phyloP scores from a whole-genome alignment of 2,329 filamentous ascomycete species.

The Pestalotiopsis sp. region DNA sequence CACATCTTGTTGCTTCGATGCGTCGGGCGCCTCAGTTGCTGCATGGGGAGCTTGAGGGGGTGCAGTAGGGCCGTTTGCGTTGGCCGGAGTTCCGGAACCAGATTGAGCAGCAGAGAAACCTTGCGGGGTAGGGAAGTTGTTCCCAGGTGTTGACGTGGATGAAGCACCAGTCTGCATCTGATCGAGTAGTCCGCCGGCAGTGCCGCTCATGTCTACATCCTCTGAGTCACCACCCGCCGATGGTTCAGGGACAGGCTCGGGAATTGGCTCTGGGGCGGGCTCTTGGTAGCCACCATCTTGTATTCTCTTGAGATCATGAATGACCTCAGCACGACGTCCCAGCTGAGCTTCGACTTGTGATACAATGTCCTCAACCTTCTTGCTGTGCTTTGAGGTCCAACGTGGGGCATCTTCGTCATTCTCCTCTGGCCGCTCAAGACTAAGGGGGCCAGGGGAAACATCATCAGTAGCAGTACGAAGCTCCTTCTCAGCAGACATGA shows the following conservation, averaged over 20 bases:
- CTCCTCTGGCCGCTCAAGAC: slow-evolving; percentile 60
- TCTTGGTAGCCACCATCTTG: slow-evolving; percentile 80
- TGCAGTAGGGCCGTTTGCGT: slow-evolving; percentile 50
- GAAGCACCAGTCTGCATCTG: slow-evolving; percentile 69
- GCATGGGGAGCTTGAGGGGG: slow-evolving; percentile 31
- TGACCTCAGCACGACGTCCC: slow-evolving; percentile 67
- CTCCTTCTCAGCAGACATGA: slow-evolving; percentile 76
- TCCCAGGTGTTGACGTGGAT: slow-evolving; percentile 61
- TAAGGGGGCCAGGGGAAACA: slow-evolving; percentile 63
- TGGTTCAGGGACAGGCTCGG: slow-evolving; percentile 15
- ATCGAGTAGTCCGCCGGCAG: slow-evolving; percentile 67
- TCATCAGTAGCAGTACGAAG: slow-evolving; percentile 69
- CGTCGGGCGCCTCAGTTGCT: slow-evolving; percentile 14
- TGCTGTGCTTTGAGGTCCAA: slow-evolving; percentile 45
- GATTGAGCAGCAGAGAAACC: slow-evolving; percentile 60
- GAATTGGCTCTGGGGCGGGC: slow-evolving; percentile 46
- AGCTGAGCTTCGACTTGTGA: slow-evolving; percentile 72
- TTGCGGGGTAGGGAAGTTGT: slow-evolving; percentile 65
- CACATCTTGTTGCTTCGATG: slow-evolving; percentile 40
- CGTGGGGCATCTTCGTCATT: slow-evolving; percentile 49
- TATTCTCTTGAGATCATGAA: slow-evolving; percentile 69
- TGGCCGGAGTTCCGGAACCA: slow-evolving; percentile 58
- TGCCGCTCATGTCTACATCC: slow-evolving; percentile 68
- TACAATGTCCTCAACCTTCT: slow-evolving; percentile 73
- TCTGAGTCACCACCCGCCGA: slow-evolving; percentile 47